phyloP scores from a whole-genome alignment of 2,329 filamentous ascomycete genomes.

The Fusarium napiforme region DNA sequence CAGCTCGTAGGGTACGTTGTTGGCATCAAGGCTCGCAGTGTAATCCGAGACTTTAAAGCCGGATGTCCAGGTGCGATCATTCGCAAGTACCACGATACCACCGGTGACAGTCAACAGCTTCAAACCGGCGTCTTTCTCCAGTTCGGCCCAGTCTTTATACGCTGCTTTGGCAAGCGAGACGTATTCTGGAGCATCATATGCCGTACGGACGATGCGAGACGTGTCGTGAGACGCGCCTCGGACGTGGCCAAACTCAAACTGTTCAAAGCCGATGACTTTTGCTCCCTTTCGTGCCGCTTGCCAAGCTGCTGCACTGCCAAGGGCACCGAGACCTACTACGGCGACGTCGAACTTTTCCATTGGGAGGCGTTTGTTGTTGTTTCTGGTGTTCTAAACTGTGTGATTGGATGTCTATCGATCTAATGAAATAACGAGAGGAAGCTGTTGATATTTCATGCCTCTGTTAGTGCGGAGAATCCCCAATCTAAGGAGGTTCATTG shows the following conservation, averaged over 20 bases:
- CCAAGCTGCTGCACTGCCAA: constrained; percentile 5
- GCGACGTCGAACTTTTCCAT: constrained; percentile 6
- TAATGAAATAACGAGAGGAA: fast-evolving
- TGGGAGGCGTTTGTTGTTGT: background rate
- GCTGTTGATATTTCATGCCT: background rate
- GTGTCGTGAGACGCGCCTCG: constrained; percentile 9
- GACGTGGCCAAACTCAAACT: constrained; percentile 4
- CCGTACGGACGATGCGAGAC: constrained; percentile 1
- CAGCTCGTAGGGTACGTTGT: background rate
- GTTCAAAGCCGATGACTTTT: background rate
- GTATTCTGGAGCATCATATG: constrained; percentile 5
- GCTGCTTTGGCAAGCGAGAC: constrained; percentile 1
- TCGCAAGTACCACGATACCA: background rate
- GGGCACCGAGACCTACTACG: background rate
- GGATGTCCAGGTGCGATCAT: background rate
- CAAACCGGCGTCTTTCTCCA: background rate
- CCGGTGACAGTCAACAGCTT: background rate
- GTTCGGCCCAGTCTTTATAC: background rate
- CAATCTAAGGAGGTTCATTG: background rate
- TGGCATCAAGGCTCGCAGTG: background rate
- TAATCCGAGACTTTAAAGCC: background rate
- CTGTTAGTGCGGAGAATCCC: too few species aligned
- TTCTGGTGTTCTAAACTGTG: background rate
- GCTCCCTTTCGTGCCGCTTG: background rate
- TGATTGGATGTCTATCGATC: background rate